phyloP scores from a whole-genome alignment of 2,329 filamentous ascomycete species.

The Cordyceps fumosorosea region DNA sequence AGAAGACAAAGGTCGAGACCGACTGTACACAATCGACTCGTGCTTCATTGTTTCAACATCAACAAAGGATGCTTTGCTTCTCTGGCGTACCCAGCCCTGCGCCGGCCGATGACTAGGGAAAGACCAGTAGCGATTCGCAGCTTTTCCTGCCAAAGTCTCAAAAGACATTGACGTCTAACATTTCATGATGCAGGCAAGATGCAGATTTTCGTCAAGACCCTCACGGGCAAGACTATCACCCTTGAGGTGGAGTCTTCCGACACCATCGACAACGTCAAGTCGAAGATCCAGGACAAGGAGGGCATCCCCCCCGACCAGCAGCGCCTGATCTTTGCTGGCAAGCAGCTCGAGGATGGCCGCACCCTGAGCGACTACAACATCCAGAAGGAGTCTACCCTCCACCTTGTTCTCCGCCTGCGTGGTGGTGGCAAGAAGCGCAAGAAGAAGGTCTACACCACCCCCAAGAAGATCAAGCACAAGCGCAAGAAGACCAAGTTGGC shows the following conservation, averaged over 20 bases:
- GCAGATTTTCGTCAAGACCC: slow-evolving; percentile 75
- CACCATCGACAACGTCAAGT: slow-evolving; percentile 99
- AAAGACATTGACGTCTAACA: slow-evolving; percentile 29
- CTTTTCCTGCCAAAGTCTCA: background rate
- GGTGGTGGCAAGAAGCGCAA: slow-evolving; percentile 99
- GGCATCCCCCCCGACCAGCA: slow-evolving; percentile 98
- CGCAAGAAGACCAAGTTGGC: slow-evolving; percentile 99
- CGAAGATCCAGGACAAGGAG: slow-evolving; percentile 98
- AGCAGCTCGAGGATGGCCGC: slow-evolving; percentile 99
- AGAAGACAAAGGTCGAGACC: background rate
- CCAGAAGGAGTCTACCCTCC: slow-evolving; percentile 99
- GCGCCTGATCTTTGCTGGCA: slow-evolving; percentile 98
- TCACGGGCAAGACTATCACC: slow-evolving; percentile 99
- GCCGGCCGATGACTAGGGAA: background rate
- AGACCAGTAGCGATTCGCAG: background rate
- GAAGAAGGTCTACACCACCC: slow-evolving; percentile 99
- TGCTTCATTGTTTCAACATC: background rate
- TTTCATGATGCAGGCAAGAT: slow-evolving; percentile 51
- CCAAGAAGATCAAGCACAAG: slow-evolving; percentile 99
- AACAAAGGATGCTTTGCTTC: background rate
- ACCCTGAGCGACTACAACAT: slow-evolving; percentile 99
- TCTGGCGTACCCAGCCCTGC: background rate
- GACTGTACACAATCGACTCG: background rate
- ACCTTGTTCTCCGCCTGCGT: slow-evolving; percentile 95
- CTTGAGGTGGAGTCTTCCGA: slow-evolving; percentile 99